A percentile compares a stretch with the other conserved stretches of the same genome.
phyloP scores from a whole-genome alignment of 208 protist genomes.

The Trypanosoma caninum region DNA sequence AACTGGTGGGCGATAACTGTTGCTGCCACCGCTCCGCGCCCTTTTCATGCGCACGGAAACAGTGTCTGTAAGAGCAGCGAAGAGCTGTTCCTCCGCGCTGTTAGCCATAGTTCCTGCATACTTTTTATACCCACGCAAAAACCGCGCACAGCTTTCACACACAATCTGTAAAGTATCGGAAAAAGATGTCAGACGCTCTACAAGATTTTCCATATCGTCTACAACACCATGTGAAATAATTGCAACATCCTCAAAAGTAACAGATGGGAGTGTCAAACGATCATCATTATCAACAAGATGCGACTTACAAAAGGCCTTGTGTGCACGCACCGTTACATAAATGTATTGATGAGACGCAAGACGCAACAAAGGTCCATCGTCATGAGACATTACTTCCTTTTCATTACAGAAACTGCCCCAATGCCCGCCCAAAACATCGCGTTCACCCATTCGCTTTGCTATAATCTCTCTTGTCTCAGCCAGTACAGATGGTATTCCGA shows the following conservation, averaged over 20 bases:
- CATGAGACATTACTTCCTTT: slow-evolving; percentile 35
- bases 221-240: slow-evolving; percentile 1
- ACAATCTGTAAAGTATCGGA: slow-evolving; percentile 43
- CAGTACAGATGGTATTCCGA: slow-evolving; percentile 22
- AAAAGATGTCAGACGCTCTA: slow-evolving; percentile 16
- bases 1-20: slow-evolving; percentile 23
- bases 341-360: slow-evolving; percentile 16
- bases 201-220: not conserved
- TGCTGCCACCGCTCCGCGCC: slow-evolving; percentile 29
- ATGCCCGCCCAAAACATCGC: slow-evolving; percentile 14
- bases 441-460: slow-evolving; percentile 1
- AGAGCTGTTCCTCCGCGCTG: slow-evolving; percentile 23
- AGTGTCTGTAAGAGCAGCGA: slow-evolving; percentile 49
- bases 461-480: not conserved
- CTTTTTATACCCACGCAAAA: slow-evolving; percentile 24
- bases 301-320: slow-evolving; percentile 52
- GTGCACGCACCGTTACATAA: slow-evolving; percentile 47
- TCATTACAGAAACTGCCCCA: slow-evolving; percentile 2
- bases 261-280: slow-evolving; percentile 4
- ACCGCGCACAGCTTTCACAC: slow-evolving; percentile 47
- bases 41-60: slow-evolving; percentile 61
- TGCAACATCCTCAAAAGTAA: slow-evolving; percentile 53
- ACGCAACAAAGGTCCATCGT: slow-evolving; percentile 15
- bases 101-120: not conserved
- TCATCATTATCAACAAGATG: not conserved